Percentiles rank a stretch among this genome's conserved stretches.
Conservation (phyloP, 768 basidiomycete genomes). For the Termitomyces sp. region DNA sequence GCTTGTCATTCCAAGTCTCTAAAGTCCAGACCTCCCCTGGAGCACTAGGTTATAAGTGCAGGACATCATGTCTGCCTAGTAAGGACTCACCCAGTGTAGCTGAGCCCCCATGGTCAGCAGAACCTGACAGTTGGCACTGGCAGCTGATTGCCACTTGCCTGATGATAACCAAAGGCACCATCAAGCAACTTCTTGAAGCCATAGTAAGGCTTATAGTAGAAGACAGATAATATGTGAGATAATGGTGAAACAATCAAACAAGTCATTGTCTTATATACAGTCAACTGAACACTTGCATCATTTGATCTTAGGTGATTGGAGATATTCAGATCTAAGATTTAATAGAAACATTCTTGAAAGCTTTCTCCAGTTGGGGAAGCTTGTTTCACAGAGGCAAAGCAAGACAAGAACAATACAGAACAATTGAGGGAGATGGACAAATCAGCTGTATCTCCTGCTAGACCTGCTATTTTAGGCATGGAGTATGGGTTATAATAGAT, state of each 20-base stretch:
- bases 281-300: conserved; percentile 1
- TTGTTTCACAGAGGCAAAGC: background rate
- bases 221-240: conserved; percentile 17
- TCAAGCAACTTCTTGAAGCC: conserved; percentile 41
- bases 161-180: conserved; percentile 26
- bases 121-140: conserved; percentile 3
- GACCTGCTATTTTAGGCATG: too few species aligned
- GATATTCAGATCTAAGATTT: background rate
- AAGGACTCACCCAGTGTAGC: too few species aligned
- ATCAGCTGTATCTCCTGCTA: too few species aligned
- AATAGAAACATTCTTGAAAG: background rate
- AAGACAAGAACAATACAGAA: background rate
- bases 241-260: background rate
- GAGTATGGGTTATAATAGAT: too few species aligned
- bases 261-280: background rate
- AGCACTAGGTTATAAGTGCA: too few species aligned
- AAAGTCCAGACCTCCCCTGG: too few species aligned
- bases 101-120: too few species aligned
- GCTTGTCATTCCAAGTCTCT: too few species aligned
- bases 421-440: too few species aligned
- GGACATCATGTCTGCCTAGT: too few species aligned
- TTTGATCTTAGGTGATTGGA: background rate
- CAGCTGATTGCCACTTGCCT: conserved; percentile 2
- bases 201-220: conserved; percentile 37
- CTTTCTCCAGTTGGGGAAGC: too few species aligned